Evolutionary conservation across 805 yeast species (phyloP).

Genomic region (Hagleromyces aurorensis): DNA sequence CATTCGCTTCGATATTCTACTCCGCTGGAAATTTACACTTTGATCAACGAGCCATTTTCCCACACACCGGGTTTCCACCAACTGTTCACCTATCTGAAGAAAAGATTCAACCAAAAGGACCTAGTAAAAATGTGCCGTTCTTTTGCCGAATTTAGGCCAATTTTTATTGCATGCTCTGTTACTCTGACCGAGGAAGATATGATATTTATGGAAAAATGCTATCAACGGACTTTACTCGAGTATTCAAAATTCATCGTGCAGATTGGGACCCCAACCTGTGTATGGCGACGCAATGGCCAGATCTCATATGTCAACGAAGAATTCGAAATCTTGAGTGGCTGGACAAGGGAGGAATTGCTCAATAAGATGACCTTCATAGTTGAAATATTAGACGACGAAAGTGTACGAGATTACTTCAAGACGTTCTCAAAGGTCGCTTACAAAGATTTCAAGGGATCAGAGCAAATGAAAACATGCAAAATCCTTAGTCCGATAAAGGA

Average conservation of each 20-base stretch:
- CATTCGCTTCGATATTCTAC: slow-evolving; percentile 41
- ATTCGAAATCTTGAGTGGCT: slow-evolving; percentile 84
- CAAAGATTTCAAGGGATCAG: slow-evolving; percentile 82
- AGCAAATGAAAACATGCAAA: slow-evolving; percentile 84
- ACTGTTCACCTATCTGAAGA: slow-evolving; percentile 61
- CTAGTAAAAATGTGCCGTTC: slow-evolving; percentile 77
- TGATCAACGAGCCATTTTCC: slow-evolving; percentile 68
- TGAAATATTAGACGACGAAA: slow-evolving; percentile 79
- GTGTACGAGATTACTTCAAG: slow-evolving; percentile 83
- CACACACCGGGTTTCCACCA: slow-evolving; percentile 89
- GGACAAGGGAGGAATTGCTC: slow-evolving; percentile 66
- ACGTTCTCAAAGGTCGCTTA: slow-evolving; percentile 78
- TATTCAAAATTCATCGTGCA: slow-evolving; percentile 77
- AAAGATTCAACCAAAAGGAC: slow-evolving; percentile 60
- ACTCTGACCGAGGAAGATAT: slow-evolving; percentile 84
- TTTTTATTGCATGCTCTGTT: slow-evolving; percentile 87
- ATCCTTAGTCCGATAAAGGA: slow-evolving; percentile 49
- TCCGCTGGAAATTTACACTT: slow-evolving; percentile 73
- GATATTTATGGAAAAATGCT: slow-evolving; percentile 93
- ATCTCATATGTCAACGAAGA: slow-evolving; percentile 94
- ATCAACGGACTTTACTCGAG: slow-evolving; percentile 84
- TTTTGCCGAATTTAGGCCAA: slow-evolving; percentile 86
- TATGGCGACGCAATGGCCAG: slow-evolving; percentile 94
- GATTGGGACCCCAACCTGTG: slow-evolving; percentile 89
- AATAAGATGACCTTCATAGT: slow-evolving; percentile 61